A percentile compares a stretch with the other conserved stretches of the same genome.
These are phyloP conservation scores for Phoenix roebelenii DNA, from an alignment of 176 grass and related monocot species.

Conservation along the genomic window DNA sequence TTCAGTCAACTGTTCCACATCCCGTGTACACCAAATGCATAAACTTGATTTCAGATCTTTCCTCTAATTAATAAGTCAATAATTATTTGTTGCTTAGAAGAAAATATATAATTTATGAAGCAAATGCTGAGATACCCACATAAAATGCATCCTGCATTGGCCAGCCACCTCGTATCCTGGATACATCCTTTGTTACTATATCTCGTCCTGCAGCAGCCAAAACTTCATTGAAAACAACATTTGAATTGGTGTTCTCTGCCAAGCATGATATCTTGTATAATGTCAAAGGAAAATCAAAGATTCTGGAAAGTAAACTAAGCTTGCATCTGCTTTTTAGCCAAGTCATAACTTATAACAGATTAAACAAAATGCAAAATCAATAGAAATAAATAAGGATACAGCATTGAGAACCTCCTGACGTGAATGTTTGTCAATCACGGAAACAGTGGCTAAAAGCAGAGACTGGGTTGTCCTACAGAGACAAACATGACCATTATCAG, in stretches of 20 bases:
- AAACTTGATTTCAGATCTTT: no score
- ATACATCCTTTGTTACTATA: slow-evolving; percentile 83
- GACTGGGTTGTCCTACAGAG: slow-evolving; percentile 75
- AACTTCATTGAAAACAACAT: slow-evolving; percentile 83
- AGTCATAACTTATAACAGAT: background rate
- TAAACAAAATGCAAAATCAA: background rate
- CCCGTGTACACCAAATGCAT: no score
- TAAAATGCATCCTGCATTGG: slow-evolving; percentile 88
- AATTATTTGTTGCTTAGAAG: no score
- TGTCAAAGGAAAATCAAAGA: slow-evolving; percentile 37
- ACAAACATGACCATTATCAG: slow-evolving; percentile 10
- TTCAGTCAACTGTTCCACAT: no score
- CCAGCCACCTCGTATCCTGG: slow-evolving; percentile 92
- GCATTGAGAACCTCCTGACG: slow-evolving; percentile 80
- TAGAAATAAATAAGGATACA: slow-evolving; percentile 51
- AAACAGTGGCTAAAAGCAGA: slow-evolving; percentile 67
- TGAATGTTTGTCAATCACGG: slow-evolving; percentile 62
- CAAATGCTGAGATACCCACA: slow-evolving; percentile 37
- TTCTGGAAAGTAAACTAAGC: background rate
- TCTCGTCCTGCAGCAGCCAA: slow-evolving; percentile 77
- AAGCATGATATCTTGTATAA: slow-evolving; percentile 59
- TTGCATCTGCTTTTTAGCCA: background rate
- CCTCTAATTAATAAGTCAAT: no score
- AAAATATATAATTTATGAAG: background rate
- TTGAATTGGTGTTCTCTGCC: slow-evolving; percentile 81